Percentiles rank a stretch among this genome's conserved stretches.
phyloP scores from a whole-genome alignment of 2,329 filamentous ascomycete species.

The Alternaria tenuissima region DNA sequence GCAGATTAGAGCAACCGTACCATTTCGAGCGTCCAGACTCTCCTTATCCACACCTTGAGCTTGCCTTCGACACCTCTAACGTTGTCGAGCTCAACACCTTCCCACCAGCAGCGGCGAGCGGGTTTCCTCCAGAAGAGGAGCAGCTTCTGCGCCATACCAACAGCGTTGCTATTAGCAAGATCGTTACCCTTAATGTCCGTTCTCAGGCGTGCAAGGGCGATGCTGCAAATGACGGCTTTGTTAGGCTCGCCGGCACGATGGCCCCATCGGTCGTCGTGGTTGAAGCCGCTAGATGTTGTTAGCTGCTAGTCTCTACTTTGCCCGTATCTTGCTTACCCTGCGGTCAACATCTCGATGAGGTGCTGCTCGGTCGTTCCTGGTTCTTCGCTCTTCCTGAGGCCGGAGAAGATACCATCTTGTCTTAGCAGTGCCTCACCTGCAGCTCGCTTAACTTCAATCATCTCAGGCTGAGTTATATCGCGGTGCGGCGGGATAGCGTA shows the following conservation, averaged over 20 bases:
- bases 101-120: conserved; percentile 97
- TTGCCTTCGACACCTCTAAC: conserved; percentile 91
- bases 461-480: conserved; percentile 85
- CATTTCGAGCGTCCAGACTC: conserved; percentile 99
- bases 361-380: conserved; percentile 96
- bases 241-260: conserved; percentile 97
- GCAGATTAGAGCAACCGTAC: conserved; percentile 49
- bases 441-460: conserved; percentile 95
- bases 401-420: conserved; percentile 96
- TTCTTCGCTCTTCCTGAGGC: conserved; percentile 92
- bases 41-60: conserved; percentile 96
- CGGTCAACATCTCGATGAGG: conserved; percentile 98
- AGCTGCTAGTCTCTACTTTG: neutral
- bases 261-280: conserved; percentile 94
- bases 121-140: conserved; percentile 98
- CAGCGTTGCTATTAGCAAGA: conserved; percentile 75
- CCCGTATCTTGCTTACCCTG: conserved; percentile 71
- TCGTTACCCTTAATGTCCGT: conserved; percentile 87
- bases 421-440: conserved; percentile 84
- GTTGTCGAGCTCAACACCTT: conserved; percentile 88
- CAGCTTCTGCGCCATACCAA: conserved; percentile 98
- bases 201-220: conserved; percentile 89
- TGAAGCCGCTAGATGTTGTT: conserved; percentile 76
- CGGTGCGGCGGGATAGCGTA: conserved; percentile 89
- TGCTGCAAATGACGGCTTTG: conserved; percentile 97